A percentile compares a stretch with the other conserved stretches of the same genome.
phyloP scores from a whole-genome alignment of 129 eudicot species.

The Ambrosia artemisiifolia region DNA sequence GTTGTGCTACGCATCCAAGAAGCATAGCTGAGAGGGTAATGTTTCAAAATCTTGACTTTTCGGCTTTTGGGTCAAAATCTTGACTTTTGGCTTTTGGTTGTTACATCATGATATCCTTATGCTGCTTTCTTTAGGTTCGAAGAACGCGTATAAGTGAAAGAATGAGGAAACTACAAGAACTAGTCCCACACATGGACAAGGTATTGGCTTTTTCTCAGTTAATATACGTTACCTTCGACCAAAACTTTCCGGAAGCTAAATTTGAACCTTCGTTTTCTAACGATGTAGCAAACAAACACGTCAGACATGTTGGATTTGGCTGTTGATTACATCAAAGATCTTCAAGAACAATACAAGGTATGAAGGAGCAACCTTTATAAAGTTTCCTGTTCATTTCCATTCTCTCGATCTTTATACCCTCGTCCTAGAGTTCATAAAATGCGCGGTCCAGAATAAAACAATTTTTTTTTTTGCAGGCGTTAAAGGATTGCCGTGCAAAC shows the following conservation, averaged over 20 bases:
- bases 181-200: conserved; percentile 99
- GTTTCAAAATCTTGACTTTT: not conserved
- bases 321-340: conserved; percentile 86
- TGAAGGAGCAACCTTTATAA: conserved; percentile 7
- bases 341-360: conserved; percentile 85
- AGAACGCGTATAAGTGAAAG: conserved; percentile 93
- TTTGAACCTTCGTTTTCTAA: conserved; percentile 5
- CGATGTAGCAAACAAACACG: conserved; percentile 89
- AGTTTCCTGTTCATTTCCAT: not conserved
- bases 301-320: conserved; percentile 98
- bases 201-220: conserved; percentile 27
- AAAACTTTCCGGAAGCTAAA: not conserved
- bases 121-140: conserved; percentile 52
- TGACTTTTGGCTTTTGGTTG: not conserved
- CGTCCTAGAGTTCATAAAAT: not conserved
- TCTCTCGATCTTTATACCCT: not conserved
- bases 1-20: conserved; percentile 97
- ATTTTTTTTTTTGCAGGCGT: conserved; percentile 39
- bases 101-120: conserved; percentile 4
- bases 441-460: not conserved
- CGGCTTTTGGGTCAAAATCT: not conserved
- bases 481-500: conserved; percentile 63
- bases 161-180: conserved; percentile 93
- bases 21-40: conserved; percentile 98
- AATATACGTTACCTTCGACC: not conserved